Evolutionary conservation across 352 stramenopile genomes (phyloP).

Genomic region (Peronosclerospora sorghi): DNA sequence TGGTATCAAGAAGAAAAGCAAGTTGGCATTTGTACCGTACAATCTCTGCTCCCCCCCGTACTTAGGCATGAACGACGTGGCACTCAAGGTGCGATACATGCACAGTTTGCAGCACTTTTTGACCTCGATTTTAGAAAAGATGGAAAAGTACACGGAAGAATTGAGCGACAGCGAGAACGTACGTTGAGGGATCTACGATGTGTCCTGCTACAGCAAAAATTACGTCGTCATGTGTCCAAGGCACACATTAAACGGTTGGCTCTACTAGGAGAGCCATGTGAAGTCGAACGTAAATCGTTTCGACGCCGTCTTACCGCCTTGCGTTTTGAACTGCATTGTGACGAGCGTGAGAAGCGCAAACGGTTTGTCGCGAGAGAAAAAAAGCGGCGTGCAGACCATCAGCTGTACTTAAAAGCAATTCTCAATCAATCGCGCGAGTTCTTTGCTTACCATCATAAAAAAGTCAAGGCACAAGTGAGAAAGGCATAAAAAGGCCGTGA

Average conservation of each 20-base stretch:
- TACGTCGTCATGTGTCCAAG: conserved; percentile 47
- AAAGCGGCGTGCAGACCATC: conserved; percentile 61
- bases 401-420: conserved; percentile 71
- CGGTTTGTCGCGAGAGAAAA: conserved; percentile 78
- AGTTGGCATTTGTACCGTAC: conserved; percentile 41
- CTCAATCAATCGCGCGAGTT: conserved; percentile 81
- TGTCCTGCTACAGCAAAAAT: conserved; percentile 60
- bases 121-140: conserved; percentile 41
- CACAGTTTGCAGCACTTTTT: conserved; percentile 64
- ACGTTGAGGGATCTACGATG: conserved; percentile 57
- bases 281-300: conserved; percentile 67
- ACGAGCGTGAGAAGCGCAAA: conserved; percentile 72
- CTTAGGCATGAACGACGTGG: conserved; percentile 59
- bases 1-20: conserved; percentile 40
- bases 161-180: conserved; percentile 32
- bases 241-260: conserved; percentile 58
- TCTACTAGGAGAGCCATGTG: conserved; percentile 48
- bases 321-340: conserved; percentile 47
- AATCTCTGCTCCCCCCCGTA: conserved; percentile 48
- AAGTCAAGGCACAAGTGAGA: conserved; percentile 57
- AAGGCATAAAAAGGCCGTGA: conserved; percentile 61
- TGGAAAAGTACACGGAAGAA: conserved; percentile 29
- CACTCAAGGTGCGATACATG: conserved; percentile 63
- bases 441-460: conserved; percentile 81
- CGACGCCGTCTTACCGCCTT: conserved; percentile 53